Base-by-base conservation (phyloP, 2,329 filamentous ascomycete genomes). In the Sodiomyces alkalinus region DNA sequence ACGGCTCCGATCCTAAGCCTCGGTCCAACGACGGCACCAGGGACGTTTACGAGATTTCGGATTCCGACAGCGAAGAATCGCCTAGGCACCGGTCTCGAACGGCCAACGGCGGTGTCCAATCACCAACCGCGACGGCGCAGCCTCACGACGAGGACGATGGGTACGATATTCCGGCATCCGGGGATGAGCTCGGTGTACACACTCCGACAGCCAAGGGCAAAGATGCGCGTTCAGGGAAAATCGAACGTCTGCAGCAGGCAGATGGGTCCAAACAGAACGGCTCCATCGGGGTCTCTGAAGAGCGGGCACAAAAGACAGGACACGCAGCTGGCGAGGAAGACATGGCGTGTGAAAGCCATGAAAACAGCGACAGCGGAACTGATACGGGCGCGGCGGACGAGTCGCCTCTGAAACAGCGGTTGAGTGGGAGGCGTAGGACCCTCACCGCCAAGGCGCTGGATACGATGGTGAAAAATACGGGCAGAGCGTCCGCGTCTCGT, bases 21-120 rank as follows among this genome's bases (percentile, higher is more conserved):
- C 25, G 26, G 25, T 24, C 12, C 9, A 22, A 8, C 7, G 13
- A 19, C 5, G 19, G 19, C 7, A 18, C 25, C 6, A 22, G 21
- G 10, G 33, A 36, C 10, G 27, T 28, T 6, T 39, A 39, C 21
- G 44, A 45, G 10, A 30, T 42, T 14, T 41, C 44, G 10, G 36
- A 36, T n/a, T 42, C 39, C 3, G 39, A 39, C 13, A 38, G 43
- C 8, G 41, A 44, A 27, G 20, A 18, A 8, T 12, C 5, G 13
- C 15, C 21, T n/a, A n/a, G n/a, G 15, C 14, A 17, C 6, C 13
- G 13, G 7, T 9, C 27, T 16, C 19, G 26, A 21, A n/a, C 18
- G 5, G 16, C 17, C 27, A 17, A 18, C 16, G 21, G 21, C 7
- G n/a, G 9, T n/a, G 15, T n/a, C 9, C 7, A 27, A 11, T 20